Conservation (phyloP, 2,329 filamentous ascomycete genomes). For the Fusarium nisikadoi region DNA sequence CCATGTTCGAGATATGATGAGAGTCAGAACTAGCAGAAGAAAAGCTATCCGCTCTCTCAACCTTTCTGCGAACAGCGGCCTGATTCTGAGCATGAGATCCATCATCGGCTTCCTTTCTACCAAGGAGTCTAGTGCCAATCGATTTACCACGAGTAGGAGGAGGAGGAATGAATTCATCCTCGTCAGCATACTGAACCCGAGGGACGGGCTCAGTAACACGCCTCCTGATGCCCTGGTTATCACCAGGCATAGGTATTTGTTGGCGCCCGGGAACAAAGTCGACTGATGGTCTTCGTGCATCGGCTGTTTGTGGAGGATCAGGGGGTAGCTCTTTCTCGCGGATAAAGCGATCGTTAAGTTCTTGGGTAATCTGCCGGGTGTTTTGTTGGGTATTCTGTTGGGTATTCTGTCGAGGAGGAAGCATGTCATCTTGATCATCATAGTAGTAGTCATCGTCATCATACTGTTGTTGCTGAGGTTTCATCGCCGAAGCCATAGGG, state of each 20-base stretch:
- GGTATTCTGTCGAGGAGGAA: conserved; percentile 18
- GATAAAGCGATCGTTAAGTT: conserved; percentile 43
- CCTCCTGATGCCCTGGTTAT: conserved; percentile 41
- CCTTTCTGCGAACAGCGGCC: conserved; percentile 32
- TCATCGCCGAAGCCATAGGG: conserved; percentile 14
- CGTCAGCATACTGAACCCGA: conserved; percentile 40
- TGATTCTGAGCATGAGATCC: conserved; percentile 24
- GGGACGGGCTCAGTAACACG: conserved; percentile 47
- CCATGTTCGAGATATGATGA: conserved; percentile 55
- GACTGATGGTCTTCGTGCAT: conserved; percentile 23
- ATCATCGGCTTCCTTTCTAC: conserved; percentile 12
- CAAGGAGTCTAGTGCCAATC: conserved; percentile 28
- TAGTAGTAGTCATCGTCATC: conserved; percentile 35
- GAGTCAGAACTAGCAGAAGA: conserved; percentile 47
- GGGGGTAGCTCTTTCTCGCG: conserved; percentile 50
- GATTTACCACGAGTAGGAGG: conserved; percentile 37
- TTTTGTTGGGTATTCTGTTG: conserved; percentile 12
- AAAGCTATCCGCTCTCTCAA: conserved; percentile 47
- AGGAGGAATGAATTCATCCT: conserved; percentile 45
- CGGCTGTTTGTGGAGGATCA: conserved; percentile 43
- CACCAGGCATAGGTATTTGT: conserved; percentile 31
- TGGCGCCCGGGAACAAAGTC: conserved; percentile 20
- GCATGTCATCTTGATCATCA: conserved; percentile 29
- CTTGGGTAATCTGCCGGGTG: conserved; percentile 23
- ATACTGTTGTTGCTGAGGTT: conserved; percentile 20